Evolutionary conservation across 1,139 yeast genomes (phyloP).

Genomic region (Protomyces pachydermus): DNA sequence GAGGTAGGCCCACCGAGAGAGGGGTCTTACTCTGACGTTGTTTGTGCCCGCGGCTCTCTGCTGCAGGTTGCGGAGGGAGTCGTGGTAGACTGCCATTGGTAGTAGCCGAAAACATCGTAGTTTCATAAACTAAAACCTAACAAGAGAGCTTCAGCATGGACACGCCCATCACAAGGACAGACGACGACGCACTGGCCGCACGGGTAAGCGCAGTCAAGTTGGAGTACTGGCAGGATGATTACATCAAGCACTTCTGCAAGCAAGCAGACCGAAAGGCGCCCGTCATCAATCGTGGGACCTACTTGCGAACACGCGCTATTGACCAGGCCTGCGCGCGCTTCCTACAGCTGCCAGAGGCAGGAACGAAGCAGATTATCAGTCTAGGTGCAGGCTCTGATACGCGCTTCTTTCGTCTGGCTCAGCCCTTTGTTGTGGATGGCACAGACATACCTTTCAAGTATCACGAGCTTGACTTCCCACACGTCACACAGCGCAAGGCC

Average conservation of each 20-base stretch:
- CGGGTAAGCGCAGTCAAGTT: constrained; percentile 45
- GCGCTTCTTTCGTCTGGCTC: constrained; percentile 54
- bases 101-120: no score
- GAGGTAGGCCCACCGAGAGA: no score
- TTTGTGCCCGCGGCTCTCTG: no score
- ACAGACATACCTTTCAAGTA: constrained; percentile 42
- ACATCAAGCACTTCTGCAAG: constrained; percentile 43
- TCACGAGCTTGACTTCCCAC: constrained; percentile 73
- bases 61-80: no score
- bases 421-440: constrained; percentile 1
- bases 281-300: constrained; percentile 71
- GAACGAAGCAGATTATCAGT: constrained; percentile 60
- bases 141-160: neutral
- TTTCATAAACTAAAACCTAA: no score
- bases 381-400: constrained; percentile 98
- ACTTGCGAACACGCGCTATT: constrained; percentile 62
- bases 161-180: constrained; percentile 12
- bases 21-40: no score
- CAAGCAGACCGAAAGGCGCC: constrained; percentile 50
- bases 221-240: constrained; percentile 55
- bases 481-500: constrained; percentile 57
- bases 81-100: no score
- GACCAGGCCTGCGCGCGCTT: constrained; percentile 54
- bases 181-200: constrained; percentile 23
- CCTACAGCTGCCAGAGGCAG: constrained; percentile 35